Evolutionary conservation across 257 asterid genomes (phyloP).

Genomic region (Penstemon davidsonii): DNA sequence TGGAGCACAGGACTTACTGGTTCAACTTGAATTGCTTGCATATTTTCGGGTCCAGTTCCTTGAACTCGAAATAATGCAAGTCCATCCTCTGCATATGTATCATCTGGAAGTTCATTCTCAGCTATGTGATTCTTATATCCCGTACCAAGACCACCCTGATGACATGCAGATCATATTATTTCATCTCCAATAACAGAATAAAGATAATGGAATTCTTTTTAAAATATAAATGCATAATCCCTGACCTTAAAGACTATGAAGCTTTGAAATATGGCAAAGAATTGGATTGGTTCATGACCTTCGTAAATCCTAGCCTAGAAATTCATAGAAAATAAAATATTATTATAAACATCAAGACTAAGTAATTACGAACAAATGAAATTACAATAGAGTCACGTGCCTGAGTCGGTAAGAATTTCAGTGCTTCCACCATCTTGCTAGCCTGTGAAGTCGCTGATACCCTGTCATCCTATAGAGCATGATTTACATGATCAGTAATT

Average conservation of each 20-base stretch:
- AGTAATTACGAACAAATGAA: conserved; percentile 16
- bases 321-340: conserved; percentile 30
- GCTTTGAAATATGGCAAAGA: conserved; percentile 89
- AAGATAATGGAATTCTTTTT: conserved; percentile 9
- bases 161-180: conserved; percentile 32
- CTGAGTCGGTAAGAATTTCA: conserved; percentile 88
- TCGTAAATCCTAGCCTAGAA: conserved; percentile 80
- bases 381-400: conserved; percentile 34
- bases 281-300: conserved; percentile 89
- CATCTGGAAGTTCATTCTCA: conserved; percentile 73
- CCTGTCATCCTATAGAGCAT: conserved; percentile 71
- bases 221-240: conserved; percentile 13
- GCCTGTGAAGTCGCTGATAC: conserved; percentile 76
- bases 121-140: conserved; percentile 78
- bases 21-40: conserved; percentile 99
- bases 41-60: conserved; percentile 98
- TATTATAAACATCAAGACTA: conserved; percentile 25
- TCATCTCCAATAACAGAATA: conserved; percentile 18
- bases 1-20: conserved; percentile 57
- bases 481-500: conserved; percentile 32
- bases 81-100: conserved; percentile 87
- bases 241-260: conserved; percentile 89
- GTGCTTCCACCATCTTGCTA: conserved; percentile 83
- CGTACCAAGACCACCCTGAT: conserved; percentile 94
- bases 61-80: conserved; percentile 92